phyloP scores from a whole-genome alignment of 768 basidiomycete genomes.

The Inosperma sp. region DNA sequence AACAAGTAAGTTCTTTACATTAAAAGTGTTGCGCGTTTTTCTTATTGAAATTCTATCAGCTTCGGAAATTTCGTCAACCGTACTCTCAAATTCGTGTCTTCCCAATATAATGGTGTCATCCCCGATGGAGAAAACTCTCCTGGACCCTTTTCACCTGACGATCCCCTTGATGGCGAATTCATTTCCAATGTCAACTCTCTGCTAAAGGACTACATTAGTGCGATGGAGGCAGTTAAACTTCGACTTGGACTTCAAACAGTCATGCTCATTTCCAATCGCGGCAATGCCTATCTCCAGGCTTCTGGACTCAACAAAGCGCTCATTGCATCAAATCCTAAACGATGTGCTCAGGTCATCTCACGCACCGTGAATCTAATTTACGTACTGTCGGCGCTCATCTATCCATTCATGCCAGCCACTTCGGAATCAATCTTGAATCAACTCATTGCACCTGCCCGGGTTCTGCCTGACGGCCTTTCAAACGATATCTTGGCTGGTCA shows the following conservation, averaged over 20 bases:
- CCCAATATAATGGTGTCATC: slow-evolving; percentile 74
- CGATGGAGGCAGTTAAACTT: slow-evolving; percentile 90
- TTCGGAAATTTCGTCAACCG: slow-evolving; percentile 99
- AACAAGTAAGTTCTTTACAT: slow-evolving; percentile 68
- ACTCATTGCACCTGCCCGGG: slow-evolving; percentile 83
- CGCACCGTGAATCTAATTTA: slow-evolving; percentile 94
- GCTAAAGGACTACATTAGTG: slow-evolving; percentile 73
- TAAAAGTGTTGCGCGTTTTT: not conserved
- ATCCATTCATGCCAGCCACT: slow-evolving; percentile 96
- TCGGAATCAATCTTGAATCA: slow-evolving; percentile 77
- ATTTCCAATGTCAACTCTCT: slow-evolving; percentile 73
- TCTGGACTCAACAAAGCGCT: slow-evolving; percentile 88
- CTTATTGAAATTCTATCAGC: slow-evolving; percentile 33
- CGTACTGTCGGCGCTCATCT: slow-evolving; percentile 73
- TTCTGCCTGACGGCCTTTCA: slow-evolving; percentile 65
- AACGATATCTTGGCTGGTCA: slow-evolving; percentile 88
- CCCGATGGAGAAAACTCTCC: slow-evolving; percentile 72
- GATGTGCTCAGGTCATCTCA: slow-evolving; percentile 87
- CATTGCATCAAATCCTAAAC: slow-evolving; percentile 71
- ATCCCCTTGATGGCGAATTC: slow-evolving; percentile 68
- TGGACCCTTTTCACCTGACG: slow-evolving; percentile 66
- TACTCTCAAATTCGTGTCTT: slow-evolving; percentile 83
- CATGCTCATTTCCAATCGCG: slow-evolving; percentile 85
- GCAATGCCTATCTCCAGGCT: slow-evolving; percentile 93
- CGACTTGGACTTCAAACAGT: slow-evolving; percentile 82